A percentile compares a stretch with the other conserved stretches of the same genome.
Conservation (phyloP, 2,329 filamentous ascomycete species). For the Tolypocladium cylindrosporum region DNA sequence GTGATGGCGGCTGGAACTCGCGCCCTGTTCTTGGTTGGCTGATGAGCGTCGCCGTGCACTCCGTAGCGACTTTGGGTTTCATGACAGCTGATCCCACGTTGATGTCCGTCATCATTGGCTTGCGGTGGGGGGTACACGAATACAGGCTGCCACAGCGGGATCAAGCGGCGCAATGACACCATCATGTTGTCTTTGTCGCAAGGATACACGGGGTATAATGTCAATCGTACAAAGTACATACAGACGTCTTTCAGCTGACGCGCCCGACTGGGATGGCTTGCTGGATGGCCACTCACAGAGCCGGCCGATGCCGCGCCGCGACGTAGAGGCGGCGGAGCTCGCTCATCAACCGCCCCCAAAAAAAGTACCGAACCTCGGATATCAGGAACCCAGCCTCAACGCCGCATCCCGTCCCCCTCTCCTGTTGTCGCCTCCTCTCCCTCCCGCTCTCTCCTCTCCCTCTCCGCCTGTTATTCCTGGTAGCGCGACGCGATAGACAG, state of each 20-base stretch:
- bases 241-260: neutral
- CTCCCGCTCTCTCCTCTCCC: neutral
- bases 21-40: neutral
- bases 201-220: neutral
- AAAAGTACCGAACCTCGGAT: neutral
- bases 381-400: neutral
- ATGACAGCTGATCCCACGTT: neutral
- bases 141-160: neutral
- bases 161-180: neutral
- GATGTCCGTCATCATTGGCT: neutral
- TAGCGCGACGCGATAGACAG: neutral
- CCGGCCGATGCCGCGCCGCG: neutral
- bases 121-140: neutral
- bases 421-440: neutral
- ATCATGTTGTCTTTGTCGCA: neutral
- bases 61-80: neutral
- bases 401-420: neutral
- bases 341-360: neutral
- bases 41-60: neutral
- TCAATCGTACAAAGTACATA: too few relatives aligned
- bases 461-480: neutral
- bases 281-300: neutral
- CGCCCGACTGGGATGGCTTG: neutral
- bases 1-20: neutral
- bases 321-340: neutral